These are phyloP conservation scores for Mycena rebaudengoi DNA, from an alignment of 768 basidiomycete species.

Conservation along the genomic window DNA sequence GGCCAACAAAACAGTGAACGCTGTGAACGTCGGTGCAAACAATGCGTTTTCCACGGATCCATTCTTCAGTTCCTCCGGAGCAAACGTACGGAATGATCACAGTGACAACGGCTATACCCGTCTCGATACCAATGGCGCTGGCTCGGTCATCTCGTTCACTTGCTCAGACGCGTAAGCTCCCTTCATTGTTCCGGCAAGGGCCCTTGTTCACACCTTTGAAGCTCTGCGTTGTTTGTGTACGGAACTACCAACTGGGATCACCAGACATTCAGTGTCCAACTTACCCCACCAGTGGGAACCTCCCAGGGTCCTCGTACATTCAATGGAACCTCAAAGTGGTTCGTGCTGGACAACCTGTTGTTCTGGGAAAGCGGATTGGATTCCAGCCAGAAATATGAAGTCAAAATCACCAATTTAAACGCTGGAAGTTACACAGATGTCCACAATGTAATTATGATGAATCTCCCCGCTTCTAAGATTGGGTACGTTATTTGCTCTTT, in stretches of 20 bases:
- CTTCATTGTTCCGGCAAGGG: neutral
- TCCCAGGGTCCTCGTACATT: slow-evolving; percentile 24
- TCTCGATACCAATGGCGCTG: slow-evolving; percentile 20
- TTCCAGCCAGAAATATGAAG: slow-evolving; percentile 19
- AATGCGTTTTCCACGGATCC: slow-evolving; percentile 15
- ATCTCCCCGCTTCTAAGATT: slow-evolving; percentile 1
- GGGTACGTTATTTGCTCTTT: neutral
- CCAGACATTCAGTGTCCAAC: slow-evolving; percentile 21
- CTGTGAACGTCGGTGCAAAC: slow-evolving; percentile 21
- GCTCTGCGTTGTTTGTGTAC: slow-evolving; percentile 26
- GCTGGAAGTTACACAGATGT: slow-evolving; percentile 16
- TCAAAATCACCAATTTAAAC: slow-evolving; percentile 23
- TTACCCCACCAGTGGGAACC: slow-evolving; percentile 25
- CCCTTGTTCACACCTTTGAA: neutral
- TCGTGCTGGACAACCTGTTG: slow-evolving; percentile 25
- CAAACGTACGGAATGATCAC: slow-evolving; percentile 21
- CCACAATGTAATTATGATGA: slow-evolving; percentile 25
- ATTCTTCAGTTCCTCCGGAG: slow-evolving; percentile 20
- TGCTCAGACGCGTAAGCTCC: slow-evolving; percentile 22
- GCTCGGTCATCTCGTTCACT: slow-evolving; percentile 16
- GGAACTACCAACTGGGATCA: slow-evolving; percentile 28
- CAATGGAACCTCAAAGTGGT: slow-evolving; percentile 33
- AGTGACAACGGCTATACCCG: slow-evolving; percentile 23
- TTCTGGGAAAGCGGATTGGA: slow-evolving; percentile 31
- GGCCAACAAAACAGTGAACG: slow-evolving; percentile 5